Evolutionary conservation across 2,329 filamentous ascomycete species (phyloP), one percentile per base, ranked within the genome.

Genomic region (Cladosporium sphaerospermum): DNA sequence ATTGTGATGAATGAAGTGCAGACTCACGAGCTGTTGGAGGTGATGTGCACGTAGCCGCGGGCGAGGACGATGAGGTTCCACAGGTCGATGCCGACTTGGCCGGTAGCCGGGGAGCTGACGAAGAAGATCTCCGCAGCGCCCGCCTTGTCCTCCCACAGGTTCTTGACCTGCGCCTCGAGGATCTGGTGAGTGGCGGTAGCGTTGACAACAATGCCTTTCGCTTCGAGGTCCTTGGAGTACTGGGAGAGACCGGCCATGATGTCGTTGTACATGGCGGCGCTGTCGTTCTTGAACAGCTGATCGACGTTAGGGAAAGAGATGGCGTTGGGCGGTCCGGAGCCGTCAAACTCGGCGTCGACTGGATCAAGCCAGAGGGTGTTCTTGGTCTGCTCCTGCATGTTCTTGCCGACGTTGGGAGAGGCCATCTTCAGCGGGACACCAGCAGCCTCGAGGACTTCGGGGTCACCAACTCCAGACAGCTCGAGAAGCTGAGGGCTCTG

Each of bases 401-500:
- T 72, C 28, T 74, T 64, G 3, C 81, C 79, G 0, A 82, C 79
- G 2, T 76, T 78, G 0, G 75, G 74, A 1, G 81, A 63, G 43
- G 78, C 69, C 2, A 73, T 67, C 1, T 76, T 61, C 3, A 77
- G 61, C 0, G 73, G 69, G 2, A 83, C 73, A 1, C 72, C 74
- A 0, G 75, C 72, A n/a, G 67, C 67, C 39, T 72, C 63, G 1
- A 85, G 72, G 7, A 82, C 60, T 0, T 70, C 62, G 2, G 70
- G 67, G 44, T 74, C 69, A 4, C 83, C 83, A 34, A 86, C 74
- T 0, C 83, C 83, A 0, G 80, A 84, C 1, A 84, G 69, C 58
- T 85, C 82, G 14, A 79, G 74, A 13, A 82, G 69, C 65, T 78
- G 80, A 4, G 76, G 83, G 9, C 78, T 81, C 62, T 77, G 75